Conservation (phyloP, 2,329 filamentous ascomycete species). For the Orbilia oligospora region DNA sequence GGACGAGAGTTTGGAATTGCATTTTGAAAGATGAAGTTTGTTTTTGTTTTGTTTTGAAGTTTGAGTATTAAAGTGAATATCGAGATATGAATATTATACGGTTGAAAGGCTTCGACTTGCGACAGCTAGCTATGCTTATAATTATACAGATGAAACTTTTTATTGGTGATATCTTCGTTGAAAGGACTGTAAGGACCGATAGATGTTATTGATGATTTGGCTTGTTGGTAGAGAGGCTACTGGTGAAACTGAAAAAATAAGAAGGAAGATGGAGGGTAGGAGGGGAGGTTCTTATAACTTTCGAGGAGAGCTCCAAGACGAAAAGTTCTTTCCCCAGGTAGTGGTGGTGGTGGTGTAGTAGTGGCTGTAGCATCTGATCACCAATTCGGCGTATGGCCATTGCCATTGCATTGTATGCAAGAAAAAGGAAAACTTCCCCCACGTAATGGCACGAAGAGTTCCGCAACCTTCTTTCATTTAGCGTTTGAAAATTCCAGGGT, state of each 20-base stretch:
- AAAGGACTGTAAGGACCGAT: conserved; percentile 54
- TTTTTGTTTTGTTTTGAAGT: conserved; percentile 4
- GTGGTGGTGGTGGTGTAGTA: conserved; percentile 28
- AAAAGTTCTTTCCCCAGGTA: conserved; percentile 21
- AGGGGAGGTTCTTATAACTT: conserved; percentile 64
- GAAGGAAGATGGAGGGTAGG: conserved; percentile 44
- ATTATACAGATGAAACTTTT: conserved; percentile 42
- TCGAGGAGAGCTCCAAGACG: conserved; percentile 40
- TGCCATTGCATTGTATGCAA: conserved; percentile 63
- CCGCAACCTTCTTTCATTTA: conserved; percentile 63
- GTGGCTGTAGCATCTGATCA: conserved; percentile 49
- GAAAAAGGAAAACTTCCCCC: conserved; percentile 62
- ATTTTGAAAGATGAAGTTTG: conserved; percentile 51
- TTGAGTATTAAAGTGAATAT: conserved; percentile 19
- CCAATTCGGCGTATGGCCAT: conserved; percentile 65
- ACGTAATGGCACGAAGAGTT: conserved; percentile 61
- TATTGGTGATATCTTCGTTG: conserved; percentile 22
- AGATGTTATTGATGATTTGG: conserved; percentile 18
- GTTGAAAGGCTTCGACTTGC: conserved; percentile 51
- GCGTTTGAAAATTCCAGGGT: conserved; percentile 66
- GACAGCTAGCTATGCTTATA: conserved; percentile 59
- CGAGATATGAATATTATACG: conserved; percentile 20
- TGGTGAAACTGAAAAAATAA: conserved; percentile 39
- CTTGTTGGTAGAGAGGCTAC: conserved; percentile 38
- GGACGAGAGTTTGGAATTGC: conserved; percentile 59